Percentiles rank a stretch among this genome's conserved stretches.
These are phyloP conservation scores for Byssoonygena ceratinophila DNA, from an alignment of 2,329 filamentous ascomycete genomes.

Conservation along the genomic window DNA sequence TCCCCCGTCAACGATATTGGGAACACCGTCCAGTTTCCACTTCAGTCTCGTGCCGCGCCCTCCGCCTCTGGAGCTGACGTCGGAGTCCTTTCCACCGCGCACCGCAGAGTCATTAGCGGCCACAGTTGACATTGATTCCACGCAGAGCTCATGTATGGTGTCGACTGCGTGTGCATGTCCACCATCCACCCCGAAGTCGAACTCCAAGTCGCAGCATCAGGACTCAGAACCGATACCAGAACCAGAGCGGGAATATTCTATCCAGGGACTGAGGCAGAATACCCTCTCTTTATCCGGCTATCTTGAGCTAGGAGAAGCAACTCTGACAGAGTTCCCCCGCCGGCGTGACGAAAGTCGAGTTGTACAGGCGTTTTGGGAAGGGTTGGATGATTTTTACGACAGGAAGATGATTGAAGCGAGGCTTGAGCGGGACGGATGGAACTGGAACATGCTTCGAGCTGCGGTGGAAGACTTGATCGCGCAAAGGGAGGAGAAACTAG, in stretches of 20 bases:
- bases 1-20: constrained; percentile 12
- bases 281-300: constrained; percentile 21
- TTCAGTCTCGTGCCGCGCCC: neutral
- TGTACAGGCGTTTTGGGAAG: constrained; percentile 26
- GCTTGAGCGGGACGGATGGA: constrained; percentile 22
- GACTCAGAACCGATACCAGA: neutral
- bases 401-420: constrained; percentile 18
- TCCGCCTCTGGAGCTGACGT: constrained; percentile 8
- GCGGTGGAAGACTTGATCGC: constrained; percentile 1
- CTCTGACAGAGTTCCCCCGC: constrained; percentile 17
- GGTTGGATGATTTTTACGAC: constrained; percentile 20
- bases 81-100: constrained; percentile 8
- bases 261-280: constrained; percentile 20
- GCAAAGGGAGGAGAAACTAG: neutral
- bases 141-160: neutral
- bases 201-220: neutral
- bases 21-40: constrained; percentile 9
- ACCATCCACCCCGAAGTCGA: neutral
- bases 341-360: constrained; percentile 19
- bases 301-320: constrained; percentile 19
- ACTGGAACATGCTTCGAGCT: constrained; percentile 20
- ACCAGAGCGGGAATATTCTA: neutral
- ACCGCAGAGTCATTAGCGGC: neutral
- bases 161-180: neutral
- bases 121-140: neutral